phyloP scores from a whole-genome alignment of 257 asterid species.

The Striga asiatica region DNA sequence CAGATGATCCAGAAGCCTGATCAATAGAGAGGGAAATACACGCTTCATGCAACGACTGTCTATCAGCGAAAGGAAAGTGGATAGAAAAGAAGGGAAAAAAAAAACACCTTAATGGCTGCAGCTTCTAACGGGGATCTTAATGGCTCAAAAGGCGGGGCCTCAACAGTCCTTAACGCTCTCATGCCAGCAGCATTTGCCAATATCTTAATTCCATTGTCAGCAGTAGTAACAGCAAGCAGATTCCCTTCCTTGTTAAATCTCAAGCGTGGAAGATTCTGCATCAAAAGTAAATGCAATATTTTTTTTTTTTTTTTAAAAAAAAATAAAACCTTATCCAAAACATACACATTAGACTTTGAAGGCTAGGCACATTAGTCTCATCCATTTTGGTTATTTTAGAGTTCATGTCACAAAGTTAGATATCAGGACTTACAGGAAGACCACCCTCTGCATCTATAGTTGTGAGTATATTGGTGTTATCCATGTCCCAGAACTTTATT shows the following conservation, averaged over 20 bases:
- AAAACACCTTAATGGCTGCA: slow-evolving; percentile 62
- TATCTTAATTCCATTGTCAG: slow-evolving; percentile 86
- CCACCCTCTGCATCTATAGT: slow-evolving; percentile 89
- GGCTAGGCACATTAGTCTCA: neutral
- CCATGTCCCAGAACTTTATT: slow-evolving; percentile 99
- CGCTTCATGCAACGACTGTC: slow-evolving; percentile 5
- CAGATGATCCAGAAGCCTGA: slow-evolving; percentile 82
- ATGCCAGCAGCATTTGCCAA: slow-evolving; percentile 77
- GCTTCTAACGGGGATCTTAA: slow-evolving; percentile 73
- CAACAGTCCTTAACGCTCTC: slow-evolving; percentile 66
- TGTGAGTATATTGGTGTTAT: slow-evolving; percentile 47
- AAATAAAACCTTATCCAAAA: slow-evolving; percentile 1
- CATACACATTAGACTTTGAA: neutral
- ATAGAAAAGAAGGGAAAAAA: slow-evolving; percentile 16
- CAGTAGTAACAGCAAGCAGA: slow-evolving; percentile 87
- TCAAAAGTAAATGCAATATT: slow-evolving; percentile 7
- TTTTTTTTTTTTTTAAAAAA: too few relatives aligned
- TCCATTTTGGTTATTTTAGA: slow-evolving; percentile 2
- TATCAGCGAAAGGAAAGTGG: slow-evolving; percentile 11
- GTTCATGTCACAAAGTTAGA: slow-evolving; percentile 1
- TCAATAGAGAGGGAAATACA: slow-evolving; percentile 6
- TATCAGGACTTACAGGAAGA: slow-evolving; percentile 54
- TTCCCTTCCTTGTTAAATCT: slow-evolving; percentile 93
- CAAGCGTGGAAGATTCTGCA: slow-evolving; percentile 82
- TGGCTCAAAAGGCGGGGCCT: slow-evolving; percentile 71